Percentiles rank a stretch among this genome's conserved stretches.
phyloP scores from a whole-genome alignment of 345 rosid genomes.

The Euphorbia peplus region DNA sequence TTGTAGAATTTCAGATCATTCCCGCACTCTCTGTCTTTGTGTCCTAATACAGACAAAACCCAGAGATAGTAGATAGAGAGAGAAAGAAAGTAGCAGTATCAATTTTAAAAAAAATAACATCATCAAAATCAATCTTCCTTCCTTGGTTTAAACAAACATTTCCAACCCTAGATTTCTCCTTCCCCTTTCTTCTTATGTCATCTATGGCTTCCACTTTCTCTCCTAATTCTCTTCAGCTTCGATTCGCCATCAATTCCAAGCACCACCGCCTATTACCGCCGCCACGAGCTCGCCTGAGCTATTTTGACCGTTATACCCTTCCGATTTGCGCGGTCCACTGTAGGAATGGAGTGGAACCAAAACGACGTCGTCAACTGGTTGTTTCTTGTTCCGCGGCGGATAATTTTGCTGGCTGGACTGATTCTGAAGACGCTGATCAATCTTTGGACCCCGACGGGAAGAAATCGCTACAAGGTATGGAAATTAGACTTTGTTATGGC shows the following conservation, averaged over 20 bases:
- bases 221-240: conserved; percentile 85
- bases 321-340: conserved; percentile 28
- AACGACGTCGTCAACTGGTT: conserved; percentile 29
- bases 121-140: not conserved
- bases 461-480: conserved; percentile 57
- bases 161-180: conserved; percentile 12
- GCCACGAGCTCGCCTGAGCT: conserved; percentile 33
- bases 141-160: not conserved
- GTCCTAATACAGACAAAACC: not conserved
- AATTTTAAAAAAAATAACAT: not conserved
- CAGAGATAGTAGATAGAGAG: not conserved
- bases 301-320: conserved; percentile 27
- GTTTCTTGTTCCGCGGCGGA: conserved; percentile 39
- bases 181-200: not conserved
- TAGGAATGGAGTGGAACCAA: conserved; percentile 23
- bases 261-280: conserved; percentile 19
- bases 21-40: not conserved
- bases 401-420: conserved; percentile 70
- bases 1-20: no score
- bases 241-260: conserved; percentile 48
- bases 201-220: conserved; percentile 50
- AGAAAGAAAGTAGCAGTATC: not conserved
- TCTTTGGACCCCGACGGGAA: conserved; percentile 44
- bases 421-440: conserved; percentile 37
- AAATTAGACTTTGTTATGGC: conserved; percentile 2